phyloP scores from a whole-genome alignment of 345 rosid species.

The Combretum micranthum region DNA sequence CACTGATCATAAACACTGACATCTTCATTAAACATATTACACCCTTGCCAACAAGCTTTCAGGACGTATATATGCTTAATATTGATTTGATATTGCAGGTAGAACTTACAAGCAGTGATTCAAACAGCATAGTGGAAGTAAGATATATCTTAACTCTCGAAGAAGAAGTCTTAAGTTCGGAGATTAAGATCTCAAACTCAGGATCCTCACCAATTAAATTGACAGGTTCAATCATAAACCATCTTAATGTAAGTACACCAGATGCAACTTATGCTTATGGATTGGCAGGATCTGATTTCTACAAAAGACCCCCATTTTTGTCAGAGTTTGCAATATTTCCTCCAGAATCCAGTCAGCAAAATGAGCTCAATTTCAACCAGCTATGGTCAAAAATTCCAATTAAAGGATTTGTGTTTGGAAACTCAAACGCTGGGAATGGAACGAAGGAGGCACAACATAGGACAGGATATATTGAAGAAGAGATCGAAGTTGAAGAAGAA shows the following conservation, averaged over 20 bases:
- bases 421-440: constrained; percentile 10
- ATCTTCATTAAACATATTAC: too few relatives aligned
- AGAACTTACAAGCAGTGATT: constrained; percentile 46
- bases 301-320: constrained; percentile 24
- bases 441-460: neutral
- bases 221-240: constrained; percentile 51
- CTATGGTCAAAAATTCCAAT: constrained; percentile 13
- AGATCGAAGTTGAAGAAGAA: constrained; percentile 66
- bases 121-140: constrained; percentile 39
- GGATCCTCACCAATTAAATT: constrained; percentile 30
- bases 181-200: constrained; percentile 43
- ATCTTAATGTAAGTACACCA: constrained; percentile 77
- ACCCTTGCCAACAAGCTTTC: too few relatives aligned
- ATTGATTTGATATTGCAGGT: constrained; percentile 29
- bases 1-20: too few relatives aligned
- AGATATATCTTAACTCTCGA: constrained; percentile 42
- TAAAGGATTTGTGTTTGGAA: constrained; percentile 11
- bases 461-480: constrained; percentile 18
- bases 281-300: constrained; percentile 58
- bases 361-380: constrained; percentile 9
- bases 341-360: constrained; percentile 24
- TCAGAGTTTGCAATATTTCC: constrained; percentile 41
- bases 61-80: too few relatives aligned
- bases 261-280: constrained; percentile 80
- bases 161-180: constrained; percentile 48